Base-by-base conservation (phyloP, 345 rosid species). In the Heritiera fomes region DNA sequence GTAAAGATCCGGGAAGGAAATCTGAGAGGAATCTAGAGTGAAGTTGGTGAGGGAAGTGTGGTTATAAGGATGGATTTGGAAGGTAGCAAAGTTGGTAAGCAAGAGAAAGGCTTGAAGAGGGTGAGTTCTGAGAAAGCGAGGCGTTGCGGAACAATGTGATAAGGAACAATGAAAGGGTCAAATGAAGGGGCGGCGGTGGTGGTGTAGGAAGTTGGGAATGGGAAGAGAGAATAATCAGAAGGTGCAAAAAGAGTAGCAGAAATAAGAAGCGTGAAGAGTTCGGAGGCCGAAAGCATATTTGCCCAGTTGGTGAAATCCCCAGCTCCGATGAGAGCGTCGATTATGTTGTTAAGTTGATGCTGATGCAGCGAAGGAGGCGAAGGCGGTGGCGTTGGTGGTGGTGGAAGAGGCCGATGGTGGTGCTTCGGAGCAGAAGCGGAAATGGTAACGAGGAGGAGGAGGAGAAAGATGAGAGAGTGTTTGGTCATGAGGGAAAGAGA, bases 101-200 rank as follows among this genome's bases (percentile, higher is more conserved):
- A 95, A 47, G 94, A 80, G 80, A 84, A 81, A 7, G 90, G 86
- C 58, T 85, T 78, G 68, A 90, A 82, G 55, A 90, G 88, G 12
- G 67, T 60, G 68, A 95, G 97, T 10, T 93, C 87, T 5, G 85
- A 68, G 91, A 90, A 92, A 3, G 91, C 17, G 76, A 95, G 94
- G 69, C 92, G 92, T 56, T 92, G 92, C 15, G 97, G 98, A 77
- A 92, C 92, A 30, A 89, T 84, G 83, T 93, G 98, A 85, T 93
- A 95, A 3, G 92, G 85, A 75, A 90, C 80, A 58, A 87, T 71
- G 55, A 80, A 86, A 11, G 86, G 87, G 79, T 88, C 86, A 11
- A 15, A 11, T 55, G 13, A 49, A 78, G n/a, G 30, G 56, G 69
- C 14, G 74, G 79, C 15, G n/a, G 63, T 34, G 23, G 86, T 71